phyloP scores from a whole-genome alignment of 1,284 basidiomycete species.

The Phellopilus nigrolimitatus region DNA sequence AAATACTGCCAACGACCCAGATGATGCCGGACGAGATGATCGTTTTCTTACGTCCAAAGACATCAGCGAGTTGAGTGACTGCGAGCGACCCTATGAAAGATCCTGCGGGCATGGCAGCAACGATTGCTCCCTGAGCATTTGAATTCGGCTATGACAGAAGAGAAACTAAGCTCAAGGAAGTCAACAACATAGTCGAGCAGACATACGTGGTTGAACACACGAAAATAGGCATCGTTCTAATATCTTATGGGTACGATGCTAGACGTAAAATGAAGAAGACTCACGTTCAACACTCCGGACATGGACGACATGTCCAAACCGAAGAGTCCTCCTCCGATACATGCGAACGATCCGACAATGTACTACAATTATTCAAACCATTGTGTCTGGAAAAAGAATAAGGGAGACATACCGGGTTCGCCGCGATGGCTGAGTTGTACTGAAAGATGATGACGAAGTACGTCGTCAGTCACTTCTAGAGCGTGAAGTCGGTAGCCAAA shows the following conservation, averaged over 20 bases:
- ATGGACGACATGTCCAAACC: conserved; percentile 78
- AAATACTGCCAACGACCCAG: conserved; percentile 67
- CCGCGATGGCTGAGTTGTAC: conserved; percentile 36
- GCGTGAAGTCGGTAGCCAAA: too few relatives aligned
- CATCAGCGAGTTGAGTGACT: conserved; percentile 59
- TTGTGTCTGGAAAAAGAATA: background rate
- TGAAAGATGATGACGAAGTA: too few relatives aligned
- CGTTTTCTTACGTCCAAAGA: conserved; percentile 60
- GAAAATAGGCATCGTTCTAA: conserved; percentile 56
- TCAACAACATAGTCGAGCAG: conserved; percentile 3
- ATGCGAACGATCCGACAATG: conserved; percentile 72
- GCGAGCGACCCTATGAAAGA: conserved; percentile 59
- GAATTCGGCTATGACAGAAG: conserved; percentile 43
- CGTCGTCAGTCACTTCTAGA: too few relatives aligned
- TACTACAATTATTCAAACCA: conserved; percentile 34
- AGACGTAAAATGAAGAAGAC: background rate
- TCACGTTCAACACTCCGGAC: conserved; percentile 68
- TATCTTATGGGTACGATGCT: conserved; percentile 2
- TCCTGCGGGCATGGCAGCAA: conserved; percentile 71
- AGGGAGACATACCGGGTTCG: conserved; percentile 29
- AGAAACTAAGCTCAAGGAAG: background rate
- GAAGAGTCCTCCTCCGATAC: conserved; percentile 74
- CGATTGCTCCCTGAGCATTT: conserved; percentile 65
- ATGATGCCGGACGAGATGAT: conserved; percentile 60
- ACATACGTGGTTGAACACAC: conserved; percentile 43